phyloP scores from a whole-genome alignment of 2,329 filamentous ascomycete genomes.

The Chrysoporthe austroafricana region DNA sequence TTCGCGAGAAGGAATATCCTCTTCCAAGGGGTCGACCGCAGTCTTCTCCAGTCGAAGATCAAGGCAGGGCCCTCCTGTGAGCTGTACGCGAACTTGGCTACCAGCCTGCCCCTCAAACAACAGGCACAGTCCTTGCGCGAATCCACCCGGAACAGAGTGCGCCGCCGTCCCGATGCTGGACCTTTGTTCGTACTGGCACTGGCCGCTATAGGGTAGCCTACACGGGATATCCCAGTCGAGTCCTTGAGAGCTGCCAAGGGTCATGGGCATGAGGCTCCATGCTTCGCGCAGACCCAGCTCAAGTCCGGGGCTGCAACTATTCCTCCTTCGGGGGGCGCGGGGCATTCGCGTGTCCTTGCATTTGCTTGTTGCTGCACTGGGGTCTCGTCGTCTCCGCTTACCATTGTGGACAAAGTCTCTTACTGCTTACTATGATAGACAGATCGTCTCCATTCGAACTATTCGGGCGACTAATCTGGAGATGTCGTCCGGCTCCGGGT shows the following conservation, averaged over 20 bases:
- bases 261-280: not conserved
- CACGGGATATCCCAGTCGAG: not conserved
- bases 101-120: conserved; percentile 2
- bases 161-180: conserved; percentile 20
- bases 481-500: not conserved
- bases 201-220: conserved; percentile 4
- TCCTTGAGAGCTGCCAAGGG: not conserved
- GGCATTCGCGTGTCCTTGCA: not conserved
- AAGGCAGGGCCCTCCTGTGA: not conserved
- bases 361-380: not conserved
- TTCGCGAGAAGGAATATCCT: not conserved
- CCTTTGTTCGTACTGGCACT: conserved; percentile 12
- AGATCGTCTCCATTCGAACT: not conserved
- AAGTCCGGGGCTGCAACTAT: not conserved
- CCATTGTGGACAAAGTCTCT: not conserved
- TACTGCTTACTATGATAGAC: not conserved
- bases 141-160: conserved; percentile 18
- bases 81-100: conserved; percentile 2
- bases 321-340: not conserved
- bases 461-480: not conserved
- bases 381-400: not conserved
- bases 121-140: conserved; percentile 12
- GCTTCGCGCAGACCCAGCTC: not conserved
- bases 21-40: not conserved
- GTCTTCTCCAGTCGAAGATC: not conserved